Percentiles rank a stretch among this genome's conserved stretches.
Conservation (phyloP, 192 early-diverging fungal species). For the Umbelopsis isabellina region DNA sequence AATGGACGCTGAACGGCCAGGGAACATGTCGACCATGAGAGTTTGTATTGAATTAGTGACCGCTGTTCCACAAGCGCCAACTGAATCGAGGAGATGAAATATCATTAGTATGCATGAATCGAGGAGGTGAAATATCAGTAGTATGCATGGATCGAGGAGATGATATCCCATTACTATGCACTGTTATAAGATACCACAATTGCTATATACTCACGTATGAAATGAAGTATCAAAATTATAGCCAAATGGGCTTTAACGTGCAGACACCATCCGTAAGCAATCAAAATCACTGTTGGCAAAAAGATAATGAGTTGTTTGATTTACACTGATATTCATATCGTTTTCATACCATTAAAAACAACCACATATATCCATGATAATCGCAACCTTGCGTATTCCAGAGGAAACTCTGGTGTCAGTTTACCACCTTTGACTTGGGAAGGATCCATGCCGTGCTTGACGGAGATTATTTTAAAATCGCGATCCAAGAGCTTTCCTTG, state of each 20-base stretch:
- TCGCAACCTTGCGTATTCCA: conserved; percentile 30
- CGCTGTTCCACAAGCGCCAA: conserved; percentile 17
- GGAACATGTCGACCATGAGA: conserved; percentile 31
- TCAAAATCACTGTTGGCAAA: background rate
- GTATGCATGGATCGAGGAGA: background rate
- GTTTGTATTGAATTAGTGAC: conserved; percentile 26
- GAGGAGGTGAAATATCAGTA: too few species aligned
- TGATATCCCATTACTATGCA: background rate
- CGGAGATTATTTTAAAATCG: conserved; percentile 5
- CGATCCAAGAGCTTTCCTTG: conserved; percentile 24
- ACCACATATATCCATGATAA: conserved; percentile 22
- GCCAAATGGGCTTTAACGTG: conserved; percentile 21
- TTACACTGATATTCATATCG: too few species aligned
- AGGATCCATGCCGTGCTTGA: background rate
- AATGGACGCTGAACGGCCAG: conserved; percentile 24
- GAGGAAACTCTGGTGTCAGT: conserved; percentile 1
- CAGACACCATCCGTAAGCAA: conserved; percentile 37
- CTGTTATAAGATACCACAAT: background rate
- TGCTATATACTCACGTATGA: conserved; percentile 21
- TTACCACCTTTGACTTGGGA: background rate
- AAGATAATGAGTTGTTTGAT: background rate
- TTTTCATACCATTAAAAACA: conserved; percentile 22
- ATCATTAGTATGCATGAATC: background rate
- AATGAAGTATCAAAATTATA: conserved; percentile 22
- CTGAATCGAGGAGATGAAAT: background rate